These are phyloP conservation scores for Piromyces sp. DNA, from an alignment of 192 early-diverging fungal species.

Conservation along the genomic window DNA sequence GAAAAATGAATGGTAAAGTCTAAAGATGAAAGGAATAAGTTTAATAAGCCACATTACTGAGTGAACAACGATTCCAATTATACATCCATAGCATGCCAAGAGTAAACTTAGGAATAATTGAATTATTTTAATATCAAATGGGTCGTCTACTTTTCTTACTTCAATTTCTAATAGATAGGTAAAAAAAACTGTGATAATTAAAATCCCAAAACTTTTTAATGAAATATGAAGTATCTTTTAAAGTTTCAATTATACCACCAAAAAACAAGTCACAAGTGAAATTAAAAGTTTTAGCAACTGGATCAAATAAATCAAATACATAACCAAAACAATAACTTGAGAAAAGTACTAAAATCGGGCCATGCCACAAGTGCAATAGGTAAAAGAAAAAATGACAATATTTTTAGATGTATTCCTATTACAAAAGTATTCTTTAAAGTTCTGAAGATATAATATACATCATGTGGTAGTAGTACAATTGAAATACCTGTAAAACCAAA, in stretches of 20 bases:
- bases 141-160: not conserved
- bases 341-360: not conserved
- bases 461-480: not conserved
- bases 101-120: not conserved
- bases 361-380: not conserved
- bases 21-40: not conserved
- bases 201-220: not conserved
- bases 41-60: not conserved
- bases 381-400: not conserved
- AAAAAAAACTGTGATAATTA: not conserved
- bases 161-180: not conserved
- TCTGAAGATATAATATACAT: not conserved
- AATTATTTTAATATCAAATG: not conserved
- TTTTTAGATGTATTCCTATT: not conserved
- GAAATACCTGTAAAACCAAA: not conserved
- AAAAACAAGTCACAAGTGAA: not conserved
- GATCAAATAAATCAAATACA: not conserved
- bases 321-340: not conserved
- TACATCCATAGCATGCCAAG: not conserved
- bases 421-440: not conserved
- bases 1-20: not conserved
- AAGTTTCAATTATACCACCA: not conserved
- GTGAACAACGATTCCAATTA: not conserved
- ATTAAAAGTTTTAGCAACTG: not conserved
- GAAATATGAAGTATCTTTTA: not conserved